phyloP scores from a whole-genome alignment of 2,329 filamentous ascomycete species.

The Colletotrichum costaricense region DNA sequence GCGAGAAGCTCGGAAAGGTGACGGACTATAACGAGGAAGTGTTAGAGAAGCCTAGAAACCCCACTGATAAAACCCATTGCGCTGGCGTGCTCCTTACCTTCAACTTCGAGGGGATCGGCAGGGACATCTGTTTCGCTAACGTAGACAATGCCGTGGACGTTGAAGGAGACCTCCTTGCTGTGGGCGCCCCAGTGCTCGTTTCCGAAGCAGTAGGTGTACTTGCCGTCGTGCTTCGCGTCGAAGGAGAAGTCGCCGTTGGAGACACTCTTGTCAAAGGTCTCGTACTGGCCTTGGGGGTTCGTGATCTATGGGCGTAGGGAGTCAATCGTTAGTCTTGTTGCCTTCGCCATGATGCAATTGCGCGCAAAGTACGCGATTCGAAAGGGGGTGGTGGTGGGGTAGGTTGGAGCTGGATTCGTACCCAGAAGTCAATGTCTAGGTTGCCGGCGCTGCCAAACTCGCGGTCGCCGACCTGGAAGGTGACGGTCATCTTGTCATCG shows the following conservation, averaged over 20 bases:
- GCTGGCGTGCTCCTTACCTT: conserved; percentile 68
- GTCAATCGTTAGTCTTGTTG: conserved; percentile 35
- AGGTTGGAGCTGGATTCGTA: conserved; percentile 53
- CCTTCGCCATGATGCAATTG: background rate
- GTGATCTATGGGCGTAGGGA: conserved; percentile 69
- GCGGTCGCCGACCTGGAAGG: conserved; percentile 96
- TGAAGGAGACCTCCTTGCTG: conserved; percentile 98
- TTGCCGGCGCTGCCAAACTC: conserved; percentile 96
- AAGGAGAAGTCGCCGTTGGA: conserved; percentile 96
- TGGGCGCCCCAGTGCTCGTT: conserved; percentile 98
- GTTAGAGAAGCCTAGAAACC: background rate
- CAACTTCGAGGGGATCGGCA: conserved; percentile 88
- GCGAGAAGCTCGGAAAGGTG: conserved; percentile 85
- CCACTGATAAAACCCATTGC: background rate
- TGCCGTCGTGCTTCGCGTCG: conserved; percentile 84
- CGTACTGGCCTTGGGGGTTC: conserved; percentile 80
- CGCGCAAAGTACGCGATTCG: background rate
- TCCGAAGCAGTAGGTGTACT: conserved; percentile 97
- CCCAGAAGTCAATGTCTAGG: conserved; percentile 98
- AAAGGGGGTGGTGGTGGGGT: background rate
- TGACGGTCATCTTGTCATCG: conserved; percentile 98
- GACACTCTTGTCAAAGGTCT: conserved; percentile 82
- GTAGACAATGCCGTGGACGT: conserved; percentile 98
- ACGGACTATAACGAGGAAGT: conserved; percentile 69
- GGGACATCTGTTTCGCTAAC: conserved; percentile 88